Percentiles rank a stretch among this genome's conserved stretches.
Evolutionary conservation across 2,329 filamentous ascomycete species (phyloP).

Genomic region (Epicoccum nigrum): DNA sequence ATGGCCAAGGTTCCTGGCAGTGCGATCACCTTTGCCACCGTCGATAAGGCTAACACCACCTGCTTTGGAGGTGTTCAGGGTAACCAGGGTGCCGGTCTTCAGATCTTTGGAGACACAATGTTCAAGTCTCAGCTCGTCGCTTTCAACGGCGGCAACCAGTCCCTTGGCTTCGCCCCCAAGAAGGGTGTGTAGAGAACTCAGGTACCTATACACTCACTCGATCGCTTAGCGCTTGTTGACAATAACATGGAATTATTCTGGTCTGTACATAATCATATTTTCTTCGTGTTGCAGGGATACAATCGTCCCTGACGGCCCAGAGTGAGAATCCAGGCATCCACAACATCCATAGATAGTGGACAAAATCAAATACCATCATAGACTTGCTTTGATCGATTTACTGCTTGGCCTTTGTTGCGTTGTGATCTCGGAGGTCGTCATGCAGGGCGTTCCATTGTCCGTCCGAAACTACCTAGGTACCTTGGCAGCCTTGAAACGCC

Average conservation of each 20-base stretch:
- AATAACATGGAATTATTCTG: constrained; percentile 10
- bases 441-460: constrained; percentile 2
- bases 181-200: constrained; percentile 22
- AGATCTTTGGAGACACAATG: constrained; percentile 69
- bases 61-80: constrained; percentile 74
- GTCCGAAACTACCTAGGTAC: constrained; percentile 4
- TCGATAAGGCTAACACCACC: constrained; percentile 52
- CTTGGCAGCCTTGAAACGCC: constrained; percentile 15
- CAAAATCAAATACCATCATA: not conserved
- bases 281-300: not conserved
- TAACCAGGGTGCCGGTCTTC: constrained; percentile 57
- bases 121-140: constrained; percentile 66
- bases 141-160: constrained; percentile 61
- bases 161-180: constrained; percentile 59
- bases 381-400: not conserved
- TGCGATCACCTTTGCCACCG: constrained; percentile 48
- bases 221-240: constrained; percentile 9
- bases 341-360: constrained; percentile 4
- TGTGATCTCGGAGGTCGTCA: not conserved
- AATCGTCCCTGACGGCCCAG: not conserved
- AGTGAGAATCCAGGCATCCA: not conserved
- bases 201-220: not conserved
- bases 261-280: constrained; percentile 18
- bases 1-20: constrained; percentile 63
- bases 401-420: not conserved